These are phyloP conservation scores for Encephalitozoon hellem DNA, from an alignment of 371 early-diverging fungal species.

Conservation along the genomic window DNA sequence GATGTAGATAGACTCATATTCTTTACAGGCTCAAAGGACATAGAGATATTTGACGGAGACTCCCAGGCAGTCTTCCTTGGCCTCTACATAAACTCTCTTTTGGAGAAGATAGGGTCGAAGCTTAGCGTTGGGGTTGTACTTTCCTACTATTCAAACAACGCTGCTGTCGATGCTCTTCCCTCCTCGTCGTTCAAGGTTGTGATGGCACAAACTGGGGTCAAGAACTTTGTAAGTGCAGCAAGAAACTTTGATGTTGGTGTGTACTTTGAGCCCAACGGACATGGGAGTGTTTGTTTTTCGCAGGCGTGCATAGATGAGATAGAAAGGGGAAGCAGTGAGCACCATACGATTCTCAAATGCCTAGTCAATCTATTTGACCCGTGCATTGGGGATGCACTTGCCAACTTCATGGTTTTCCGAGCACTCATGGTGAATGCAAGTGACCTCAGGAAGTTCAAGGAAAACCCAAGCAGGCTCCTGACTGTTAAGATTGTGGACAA, in stretches of 20 bases:
- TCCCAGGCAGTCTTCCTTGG: slow-evolving; percentile 44
- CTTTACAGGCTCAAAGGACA: slow-evolving; percentile 64
- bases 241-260: slow-evolving; percentile 89
- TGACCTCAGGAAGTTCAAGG: slow-evolving; percentile 34
- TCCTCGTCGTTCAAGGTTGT: slow-evolving; percentile 30
- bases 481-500: slow-evolving; percentile 74
- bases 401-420: slow-evolving; percentile 87
- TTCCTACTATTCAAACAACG: slow-evolving; percentile 55
- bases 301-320: slow-evolving; percentile 63
- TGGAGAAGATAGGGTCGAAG: slow-evolving; percentile 3
- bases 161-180: slow-evolving; percentile 37
- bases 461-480: slow-evolving; percentile 66
- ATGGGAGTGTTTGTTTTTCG: slow-evolving; percentile 93
- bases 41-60: slow-evolving; percentile 56
- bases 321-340: neutral
- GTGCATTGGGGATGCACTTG: slow-evolving; percentile 89
- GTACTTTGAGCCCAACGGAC: slow-evolving; percentile 99
- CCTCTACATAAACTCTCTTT: slow-evolving; percentile 35
- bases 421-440: slow-evolving; percentile 67
- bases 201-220: slow-evolving; percentile 86
- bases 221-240: slow-evolving; percentile 94
- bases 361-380: slow-evolving; percentile 47
- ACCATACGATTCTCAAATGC: slow-evolving; percentile 21
- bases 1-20: slow-evolving; percentile 96
- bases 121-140: slow-evolving; percentile 47